These are phyloP conservation scores for Bruguiera gymnorhiza DNA, from an alignment of 345 rosid genomes.

Conservation along the genomic window DNA sequence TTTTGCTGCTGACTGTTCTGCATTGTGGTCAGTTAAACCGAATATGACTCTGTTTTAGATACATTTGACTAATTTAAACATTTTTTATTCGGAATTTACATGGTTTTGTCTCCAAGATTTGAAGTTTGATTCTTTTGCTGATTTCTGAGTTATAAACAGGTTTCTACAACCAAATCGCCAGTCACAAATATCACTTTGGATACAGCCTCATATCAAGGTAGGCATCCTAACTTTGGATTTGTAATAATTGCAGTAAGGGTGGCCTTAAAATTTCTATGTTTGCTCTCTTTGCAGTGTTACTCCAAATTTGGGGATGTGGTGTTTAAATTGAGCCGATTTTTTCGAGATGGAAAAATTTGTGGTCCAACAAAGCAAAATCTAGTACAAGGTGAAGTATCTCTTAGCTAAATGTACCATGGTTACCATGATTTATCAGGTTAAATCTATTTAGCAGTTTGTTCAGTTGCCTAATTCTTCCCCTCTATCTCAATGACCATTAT, in stretches of 20 bases:
- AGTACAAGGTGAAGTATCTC: slow-evolving; percentile 33
- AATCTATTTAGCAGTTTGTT: neutral
- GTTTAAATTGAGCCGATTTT: slow-evolving; percentile 77
- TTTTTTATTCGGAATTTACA: neutral
- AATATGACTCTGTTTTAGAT: no score
- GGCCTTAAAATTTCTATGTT: slow-evolving; percentile 6
- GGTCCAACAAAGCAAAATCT: slow-evolving; percentile 32
- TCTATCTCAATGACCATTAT: neutral
- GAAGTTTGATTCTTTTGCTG: slow-evolving; percentile 9
- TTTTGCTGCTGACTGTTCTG: no score
- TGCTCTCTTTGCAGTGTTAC: slow-evolving; percentile 55
- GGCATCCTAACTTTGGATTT: slow-evolving; percentile 12
- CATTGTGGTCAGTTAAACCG: no score
- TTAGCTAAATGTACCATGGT: slow-evolving; percentile 6
- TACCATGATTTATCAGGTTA: neutral
- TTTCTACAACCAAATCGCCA: slow-evolving; percentile 65
- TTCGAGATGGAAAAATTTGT: slow-evolving; percentile 51
- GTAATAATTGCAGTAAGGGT: slow-evolving; percentile 2
- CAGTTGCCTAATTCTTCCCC: neutral
- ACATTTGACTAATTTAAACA: no score
- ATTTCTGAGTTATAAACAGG: slow-evolving; percentile 46
- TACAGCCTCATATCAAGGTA: slow-evolving; percentile 86
- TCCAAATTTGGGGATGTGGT: slow-evolving; percentile 79
- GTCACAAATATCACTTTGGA: slow-evolving; percentile 87
- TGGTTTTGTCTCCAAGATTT: slow-evolving; percentile 2